Conservation (phyloP, 768 basidiomycete species). For the Kwoniella sp. region DNA sequence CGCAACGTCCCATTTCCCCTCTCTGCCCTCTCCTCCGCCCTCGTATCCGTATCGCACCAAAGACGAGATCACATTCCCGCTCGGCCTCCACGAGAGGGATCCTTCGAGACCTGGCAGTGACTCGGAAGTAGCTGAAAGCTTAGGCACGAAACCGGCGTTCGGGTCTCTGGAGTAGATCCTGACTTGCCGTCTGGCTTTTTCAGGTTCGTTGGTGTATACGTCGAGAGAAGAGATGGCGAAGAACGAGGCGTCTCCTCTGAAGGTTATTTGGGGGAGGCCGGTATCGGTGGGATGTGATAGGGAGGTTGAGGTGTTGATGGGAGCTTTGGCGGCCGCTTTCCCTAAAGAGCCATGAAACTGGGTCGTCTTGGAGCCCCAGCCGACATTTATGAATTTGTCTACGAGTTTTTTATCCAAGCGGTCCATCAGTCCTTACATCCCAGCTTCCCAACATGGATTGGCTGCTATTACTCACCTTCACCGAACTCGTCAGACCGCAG, state of each 20-base stretch:
- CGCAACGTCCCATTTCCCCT: slow-evolving; percentile 76
- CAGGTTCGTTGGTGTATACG: slow-evolving; percentile 48
- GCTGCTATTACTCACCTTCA: slow-evolving; percentile 69
- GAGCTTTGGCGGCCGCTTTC: slow-evolving; percentile 72
- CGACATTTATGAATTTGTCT: slow-evolving; percentile 92
- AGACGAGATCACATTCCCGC: slow-evolving; percentile 78
- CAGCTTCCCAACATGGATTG: background rate
- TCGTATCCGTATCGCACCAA: slow-evolving; percentile 77
- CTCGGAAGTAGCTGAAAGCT: slow-evolving; percentile 81
- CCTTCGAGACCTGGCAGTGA: slow-evolving; percentile 80
- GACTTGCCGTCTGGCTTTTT: slow-evolving; percentile 62
- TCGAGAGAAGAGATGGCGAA: slow-evolving; percentile 82
- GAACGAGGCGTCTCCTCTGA: slow-evolving; percentile 90
- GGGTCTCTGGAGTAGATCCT: slow-evolving; percentile 73
- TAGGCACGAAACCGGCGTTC: slow-evolving; percentile 57
- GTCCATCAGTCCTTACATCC: slow-evolving; percentile 6
- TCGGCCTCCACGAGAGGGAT: slow-evolving; percentile 78
- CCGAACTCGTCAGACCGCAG: slow-evolving; percentile 79
- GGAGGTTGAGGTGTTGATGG: slow-evolving; percentile 59
- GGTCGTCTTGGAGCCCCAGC: slow-evolving; percentile 95
- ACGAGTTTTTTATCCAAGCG: too few relatives aligned
- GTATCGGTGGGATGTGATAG: slow-evolving; percentile 69
- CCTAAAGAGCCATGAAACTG: slow-evolving; percentile 97
- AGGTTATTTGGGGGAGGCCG: slow-evolving; percentile 71
- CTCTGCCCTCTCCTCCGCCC: slow-evolving; percentile 64